Conservation (phyloP, 805 yeast genomes). For the Starmera amethionina region DNA sequence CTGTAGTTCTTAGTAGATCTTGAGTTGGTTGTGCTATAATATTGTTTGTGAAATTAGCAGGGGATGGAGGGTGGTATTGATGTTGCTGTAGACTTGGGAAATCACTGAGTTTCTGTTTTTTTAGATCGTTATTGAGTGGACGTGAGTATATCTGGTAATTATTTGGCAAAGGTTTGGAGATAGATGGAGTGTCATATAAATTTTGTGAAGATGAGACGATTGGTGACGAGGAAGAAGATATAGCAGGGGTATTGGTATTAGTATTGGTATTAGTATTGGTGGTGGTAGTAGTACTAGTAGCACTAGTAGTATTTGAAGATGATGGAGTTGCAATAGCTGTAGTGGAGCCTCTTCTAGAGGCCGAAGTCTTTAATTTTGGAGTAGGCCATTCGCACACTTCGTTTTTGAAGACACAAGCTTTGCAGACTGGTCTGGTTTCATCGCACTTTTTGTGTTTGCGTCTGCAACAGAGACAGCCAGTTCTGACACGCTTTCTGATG, state of each 20-base stretch:
- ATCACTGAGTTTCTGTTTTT: too few species aligned
- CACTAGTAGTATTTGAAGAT: background rate
- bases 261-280: background rate
- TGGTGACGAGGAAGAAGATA: background rate
- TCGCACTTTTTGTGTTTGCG: constrained; percentile 59
- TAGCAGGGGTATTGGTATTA: background rate
- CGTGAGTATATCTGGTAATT: background rate
- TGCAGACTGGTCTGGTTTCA: constrained; percentile 32
- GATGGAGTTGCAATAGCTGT: background rate
- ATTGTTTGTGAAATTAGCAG: too few species aligned
- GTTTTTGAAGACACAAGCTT: constrained; percentile 28
- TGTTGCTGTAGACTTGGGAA: too few species aligned
- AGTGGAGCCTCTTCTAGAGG: background rate
- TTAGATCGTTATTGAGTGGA: background rate
- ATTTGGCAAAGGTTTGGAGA: background rate
- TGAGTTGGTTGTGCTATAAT: too few species aligned
- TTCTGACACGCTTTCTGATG: constrained; percentile 28
- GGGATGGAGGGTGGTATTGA: too few species aligned
- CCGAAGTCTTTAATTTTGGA: constrained; percentile 2
- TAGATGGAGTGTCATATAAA: background rate
- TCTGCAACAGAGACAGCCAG: constrained; percentile 54
- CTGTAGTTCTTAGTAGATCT: background rate
- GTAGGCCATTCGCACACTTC: constrained; percentile 15
- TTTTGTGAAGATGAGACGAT: too few species aligned
- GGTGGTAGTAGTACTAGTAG: background rate